Conservation (phyloP, 805 yeast genomes). For the Sugiyamaella floridensis region DNA sequence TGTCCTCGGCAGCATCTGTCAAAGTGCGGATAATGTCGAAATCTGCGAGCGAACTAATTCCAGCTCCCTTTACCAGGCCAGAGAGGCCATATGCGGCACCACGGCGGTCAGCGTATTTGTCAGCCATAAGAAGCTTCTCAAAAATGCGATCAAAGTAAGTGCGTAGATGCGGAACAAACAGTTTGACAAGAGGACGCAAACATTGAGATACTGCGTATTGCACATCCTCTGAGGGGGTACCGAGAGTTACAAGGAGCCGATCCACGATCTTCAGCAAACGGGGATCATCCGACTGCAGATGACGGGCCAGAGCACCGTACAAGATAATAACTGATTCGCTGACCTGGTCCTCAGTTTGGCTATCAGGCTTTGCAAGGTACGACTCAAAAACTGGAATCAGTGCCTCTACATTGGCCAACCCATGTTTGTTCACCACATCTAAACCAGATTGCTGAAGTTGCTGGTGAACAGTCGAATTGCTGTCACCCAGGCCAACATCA, state of each 20-base stretch:
- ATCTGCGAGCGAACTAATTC: constrained; percentile 68
- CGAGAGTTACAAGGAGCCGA: constrained; percentile 64
- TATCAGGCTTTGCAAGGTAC: constrained; percentile 36
- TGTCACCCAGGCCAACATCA: constrained; percentile 55
- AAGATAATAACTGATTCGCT: constrained; percentile 77
- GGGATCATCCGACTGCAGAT: constrained; percentile 58
- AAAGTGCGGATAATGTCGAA: constrained; percentile 70
- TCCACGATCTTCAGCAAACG: constrained; percentile 60
- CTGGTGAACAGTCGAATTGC: constrained; percentile 62
- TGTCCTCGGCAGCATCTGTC: constrained; percentile 81
- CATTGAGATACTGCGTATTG: constrained; percentile 84
- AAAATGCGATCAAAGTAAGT: constrained; percentile 53
- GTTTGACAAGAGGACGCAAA: constrained; percentile 72
- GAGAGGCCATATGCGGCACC: constrained; percentile 97
- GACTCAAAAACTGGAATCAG: constrained; percentile 77
- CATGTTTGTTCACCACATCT: constrained; percentile 58
- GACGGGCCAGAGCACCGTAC: constrained; percentile 88
- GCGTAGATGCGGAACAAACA: constrained; percentile 38
- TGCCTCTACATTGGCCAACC: constrained; percentile 55
- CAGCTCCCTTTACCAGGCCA: constrained; percentile 86
- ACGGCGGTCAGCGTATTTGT: constrained; percentile 48
- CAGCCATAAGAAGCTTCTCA: constrained; percentile 45
- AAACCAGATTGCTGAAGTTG: constrained; percentile 89
- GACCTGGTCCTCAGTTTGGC: constrained; percentile 49
- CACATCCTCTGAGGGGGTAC: constrained; percentile 83